Evolutionary conservation across 2,329 filamentous ascomycete genomes (phyloP), one percentile per base, ranked within the genome.

Genomic region (Ophiostoma angusticollis): DNA sequence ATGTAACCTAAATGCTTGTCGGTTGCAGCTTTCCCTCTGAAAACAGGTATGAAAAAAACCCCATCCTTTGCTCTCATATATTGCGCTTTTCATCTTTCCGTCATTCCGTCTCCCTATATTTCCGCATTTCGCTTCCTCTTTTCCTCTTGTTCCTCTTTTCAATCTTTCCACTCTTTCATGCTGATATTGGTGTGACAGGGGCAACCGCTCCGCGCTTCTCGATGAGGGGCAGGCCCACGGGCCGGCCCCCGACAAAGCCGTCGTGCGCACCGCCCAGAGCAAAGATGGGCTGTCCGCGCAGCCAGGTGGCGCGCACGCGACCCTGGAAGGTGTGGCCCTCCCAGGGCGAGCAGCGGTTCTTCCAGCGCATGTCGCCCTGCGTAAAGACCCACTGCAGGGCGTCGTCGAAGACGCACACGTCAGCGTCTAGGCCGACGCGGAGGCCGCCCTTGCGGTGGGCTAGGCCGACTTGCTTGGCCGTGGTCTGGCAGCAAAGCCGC

Each of bases 391-490:
- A 98, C 49, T 72, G 70, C 17, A 75, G 77, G n/a, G 69, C 62
- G 46, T 93, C 85, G 55, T 96, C 89, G 55, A 96, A 95, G 13
- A 96, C 78, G 50, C 84, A 91, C 31, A 96, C 70, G 55, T 96
- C 89, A 1, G 80, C 89, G 58, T 96, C 89, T 60, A 85, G 80
- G 0, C 89, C 89, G 0, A 76, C 80, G 42, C 69, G 72, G 29
- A 95, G 61, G 37, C 79, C 78, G n/a, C 87, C 87, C 63, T 95
- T 95, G 48, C 68, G 70, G 49, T 83, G 73, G 42, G 81, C 68
- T 4, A 96, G 67, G 0, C 91, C 91, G 11, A 96, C 85, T 57
- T 98, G 91, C 53, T 70, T 68, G 0, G 91, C 84, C 1, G 91
- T 95, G 49, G 89, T 89, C 51, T 77, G 71, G 50, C 81, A 82